Evolutionary conservation across 2,329 filamentous ascomycete genomes (phyloP), one percentile per base, ranked within the genome.

Genomic region (Septoria linicola): DNA sequence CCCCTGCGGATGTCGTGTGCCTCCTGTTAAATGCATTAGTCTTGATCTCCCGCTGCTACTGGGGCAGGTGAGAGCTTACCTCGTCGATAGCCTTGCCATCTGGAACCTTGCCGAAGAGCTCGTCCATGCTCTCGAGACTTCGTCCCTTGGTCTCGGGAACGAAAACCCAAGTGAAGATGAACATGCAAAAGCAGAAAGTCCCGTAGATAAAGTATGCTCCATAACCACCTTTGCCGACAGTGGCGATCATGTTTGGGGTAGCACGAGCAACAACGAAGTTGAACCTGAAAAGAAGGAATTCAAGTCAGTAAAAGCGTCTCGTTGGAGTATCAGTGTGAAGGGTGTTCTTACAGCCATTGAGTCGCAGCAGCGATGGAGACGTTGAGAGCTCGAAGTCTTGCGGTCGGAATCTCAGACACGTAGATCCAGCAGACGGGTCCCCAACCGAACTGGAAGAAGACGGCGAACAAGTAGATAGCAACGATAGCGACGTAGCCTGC

Each of bases 341-440:
- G 23, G 8, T 20, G 5, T 13, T 6, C 32, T 8, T 19, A 37
- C 3, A 49, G 39, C 64, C 63, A 66, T 62, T 88, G 84, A 0
- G 82, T 86, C 1, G 81, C 82, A 0, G 85, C 84, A 0, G 79
- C 84, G 40, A 88, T 74, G 1, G 84, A 79, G 5, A 88, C 84
- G 62, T 87, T 88, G 58, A 85, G 71, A 14, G 80, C 81, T 49
- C 85, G 74, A 6, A 88, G 73, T 27, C 85, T 75, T 0, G 83
- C 82, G 5, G 82, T 83, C 0, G 84, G 84, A 51, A 88, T 88
- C 68, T 89, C 85, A 20, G 42, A 45, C 2, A 86, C 79, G 62
- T 87, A 82, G 63, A 87, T 86, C 84, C 85, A 88, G 71, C 82
- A 86, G 25, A 82, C 82, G 0, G 83, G 83, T 0, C 85, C 85